These are phyloP conservation scores for Mycena floridula DNA, from an alignment of 768 basidiomycete species.

Conservation along the genomic window DNA sequence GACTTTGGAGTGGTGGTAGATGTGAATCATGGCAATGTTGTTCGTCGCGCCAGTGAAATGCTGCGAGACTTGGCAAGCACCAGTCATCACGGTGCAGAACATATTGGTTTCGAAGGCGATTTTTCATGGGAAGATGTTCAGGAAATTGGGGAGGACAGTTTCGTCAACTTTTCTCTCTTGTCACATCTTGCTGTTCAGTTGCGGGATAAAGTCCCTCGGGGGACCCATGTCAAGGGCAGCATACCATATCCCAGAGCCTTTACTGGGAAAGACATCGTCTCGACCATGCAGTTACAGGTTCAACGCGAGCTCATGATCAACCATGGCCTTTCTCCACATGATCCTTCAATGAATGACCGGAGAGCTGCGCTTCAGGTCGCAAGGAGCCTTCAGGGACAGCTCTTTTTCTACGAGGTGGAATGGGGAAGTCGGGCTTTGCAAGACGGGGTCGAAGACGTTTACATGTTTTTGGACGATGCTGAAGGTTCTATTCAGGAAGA, in stretches of 20 bases:
- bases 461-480: constrained; percentile 84
- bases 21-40: too few relatives aligned
- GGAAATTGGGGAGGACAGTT: constrained; percentile 49
- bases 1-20: too few relatives aligned
- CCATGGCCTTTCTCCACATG: constrained; percentile 68
- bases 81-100: neutral
- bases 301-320: constrained; percentile 76
- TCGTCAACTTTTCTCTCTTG: constrained; percentile 84
- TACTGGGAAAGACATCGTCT: constrained; percentile 92
- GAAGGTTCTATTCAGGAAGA: constrained; percentile 61
- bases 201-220: constrained; percentile 83
- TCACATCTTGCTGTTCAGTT: constrained; percentile 87
- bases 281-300: constrained; percentile 82
- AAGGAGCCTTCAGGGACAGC: constrained; percentile 82
- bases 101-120: neutral
- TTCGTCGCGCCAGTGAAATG: neutral
- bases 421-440: constrained; percentile 81
- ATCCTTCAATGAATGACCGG: constrained; percentile 69
- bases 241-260: constrained; percentile 88
- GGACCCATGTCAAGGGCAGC: constrained; percentile 86
- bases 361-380: constrained; percentile 84
- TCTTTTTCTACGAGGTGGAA: constrained; percentile 97
- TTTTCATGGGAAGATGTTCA: constrained; percentile 33
- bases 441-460: constrained; percentile 90
- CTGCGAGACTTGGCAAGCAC: neutral